A percentile compares a stretch with the other conserved stretches of the same genome.
phyloP scores from a whole-genome alignment of 2,329 filamentous ascomycete genomes.

The Thelonectria olida region DNA sequence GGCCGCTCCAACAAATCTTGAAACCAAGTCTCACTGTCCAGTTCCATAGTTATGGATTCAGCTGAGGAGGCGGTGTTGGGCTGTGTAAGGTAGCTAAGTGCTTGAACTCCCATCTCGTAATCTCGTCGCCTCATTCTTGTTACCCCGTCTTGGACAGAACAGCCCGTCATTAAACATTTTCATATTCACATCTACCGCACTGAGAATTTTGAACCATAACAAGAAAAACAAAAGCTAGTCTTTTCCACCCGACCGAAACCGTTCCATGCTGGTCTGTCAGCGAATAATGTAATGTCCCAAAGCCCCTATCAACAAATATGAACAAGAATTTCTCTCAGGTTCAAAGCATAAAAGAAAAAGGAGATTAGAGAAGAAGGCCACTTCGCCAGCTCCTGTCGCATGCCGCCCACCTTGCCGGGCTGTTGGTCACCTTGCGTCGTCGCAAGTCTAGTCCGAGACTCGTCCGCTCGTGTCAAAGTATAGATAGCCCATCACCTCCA shows the following conservation, averaged over 20 bases:
- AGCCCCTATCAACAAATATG: slow-evolving; percentile 7
- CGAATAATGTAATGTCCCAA: slow-evolving; percentile 1
- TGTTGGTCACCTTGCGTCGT: neutral
- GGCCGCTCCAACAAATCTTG: neutral
- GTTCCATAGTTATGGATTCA: too few species aligned
- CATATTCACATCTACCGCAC: too few species aligned
- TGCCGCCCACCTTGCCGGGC: neutral
- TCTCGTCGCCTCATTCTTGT: neutral
- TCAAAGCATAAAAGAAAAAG: slow-evolving; percentile 5
- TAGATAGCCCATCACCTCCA: neutral
- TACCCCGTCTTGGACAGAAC: too few species aligned
- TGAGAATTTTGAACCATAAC: too few species aligned
- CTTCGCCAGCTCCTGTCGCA: neutral
- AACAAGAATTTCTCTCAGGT: slow-evolving; percentile 9
- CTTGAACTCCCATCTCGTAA: neutral
- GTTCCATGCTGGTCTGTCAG: slow-evolving; percentile 19
- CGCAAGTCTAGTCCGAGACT: neutral
- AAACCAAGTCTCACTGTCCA: neutral
- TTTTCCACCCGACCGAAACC: slow-evolving; percentile 17
- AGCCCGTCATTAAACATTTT: too few species aligned
- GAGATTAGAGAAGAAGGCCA: neutral
- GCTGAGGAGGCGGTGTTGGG: neutral
- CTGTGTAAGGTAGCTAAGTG: neutral
- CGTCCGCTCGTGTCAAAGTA: slow-evolving; percentile 8
- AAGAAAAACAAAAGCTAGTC: slow-evolving; percentile 18